A percentile compares a stretch with the other conserved stretches of the same genome.
Conservation (phyloP, 345 rosid species). For the Eutrema heterophyllum region DNA sequence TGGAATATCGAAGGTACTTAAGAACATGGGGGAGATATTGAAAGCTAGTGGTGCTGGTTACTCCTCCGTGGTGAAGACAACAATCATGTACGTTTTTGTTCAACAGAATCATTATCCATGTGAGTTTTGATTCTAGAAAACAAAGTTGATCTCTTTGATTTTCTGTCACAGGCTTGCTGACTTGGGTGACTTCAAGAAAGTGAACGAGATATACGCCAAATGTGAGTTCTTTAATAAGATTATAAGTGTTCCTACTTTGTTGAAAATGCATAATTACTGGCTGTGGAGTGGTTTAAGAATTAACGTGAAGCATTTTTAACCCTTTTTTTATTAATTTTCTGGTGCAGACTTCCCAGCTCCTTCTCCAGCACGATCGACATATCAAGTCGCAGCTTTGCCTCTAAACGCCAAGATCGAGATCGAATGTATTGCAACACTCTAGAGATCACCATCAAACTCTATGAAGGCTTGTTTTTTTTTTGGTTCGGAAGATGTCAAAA, state of each 20-base stretch:
- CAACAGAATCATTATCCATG: background rate
- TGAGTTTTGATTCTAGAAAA: background rate
- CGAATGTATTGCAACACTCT: conserved; percentile 83
- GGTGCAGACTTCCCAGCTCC: conserved; percentile 78
- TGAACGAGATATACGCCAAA: conserved; percentile 87
- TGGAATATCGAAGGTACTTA: conserved; percentile 25
- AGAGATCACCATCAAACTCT: conserved; percentile 9
- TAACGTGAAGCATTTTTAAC: background rate
- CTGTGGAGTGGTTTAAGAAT: background rate
- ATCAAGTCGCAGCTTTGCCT: conserved; percentile 94
- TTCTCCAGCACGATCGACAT: conserved; percentile 85
- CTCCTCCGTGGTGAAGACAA: conserved; percentile 38
- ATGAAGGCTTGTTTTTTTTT: background rate
- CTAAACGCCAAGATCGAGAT: conserved; percentile 83
- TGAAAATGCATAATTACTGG: background rate
- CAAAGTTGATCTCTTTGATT: background rate
- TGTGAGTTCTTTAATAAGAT: conserved; percentile 49
- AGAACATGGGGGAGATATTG: conserved; percentile 37
- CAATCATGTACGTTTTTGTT: conserved; percentile 29
- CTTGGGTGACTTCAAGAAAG: conserved; percentile 90
- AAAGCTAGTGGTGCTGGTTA: conserved; percentile 41
- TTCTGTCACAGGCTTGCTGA: conserved; percentile 70
- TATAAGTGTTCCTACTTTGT: background rate
- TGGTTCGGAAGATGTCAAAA: conserved; percentile 2
- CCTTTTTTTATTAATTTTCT: background rate